Base-by-base conservation (phyloP, 192 early-diverging fungal genomes). In the Rhizophagus sp. region DNA sequence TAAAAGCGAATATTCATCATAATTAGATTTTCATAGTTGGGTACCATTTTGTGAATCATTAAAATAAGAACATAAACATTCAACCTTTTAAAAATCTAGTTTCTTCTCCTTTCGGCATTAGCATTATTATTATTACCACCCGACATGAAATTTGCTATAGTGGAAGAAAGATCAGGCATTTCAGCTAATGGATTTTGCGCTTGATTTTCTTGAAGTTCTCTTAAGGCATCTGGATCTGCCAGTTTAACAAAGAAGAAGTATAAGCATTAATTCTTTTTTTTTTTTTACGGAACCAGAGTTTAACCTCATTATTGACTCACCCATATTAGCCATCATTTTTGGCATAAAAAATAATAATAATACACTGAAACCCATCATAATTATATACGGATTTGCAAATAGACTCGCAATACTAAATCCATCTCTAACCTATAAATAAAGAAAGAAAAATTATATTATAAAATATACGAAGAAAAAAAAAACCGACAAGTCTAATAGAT, bases 341-440 rank as follows among this genome's bases (percentile, higher is more conserved):
- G 89, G 89, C 88, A 90, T 87, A 64, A 86, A 72, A 15, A 90
- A 83, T 49, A 90, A 78, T 74, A 89, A 85, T 13, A 89, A 2
- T 8, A 78, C 86, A 84, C 88, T 88, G 52, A 88, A 75, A 22
- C 88, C 89, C 83, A 89, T 86, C 87, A 90, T 88, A 64, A 90
- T 80, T 80, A 90, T 84, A 86, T 89, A 88, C 10, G 89, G 89
- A 81, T 90, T 90, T 63, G 85, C 84, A 57, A 90, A 86, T 70
- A 90, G 76, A 22, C 83, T 83, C 73, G 84, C 79, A 30, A 88
- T 47, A 61, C 87, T 88, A 75, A 90, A 90, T 11, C 85, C 85
- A 83, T 90, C 85, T 39, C 86, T 85, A 80, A 83, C 78, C 89
- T 90, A 70, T 69, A 17, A 68, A 12, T 10, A 41, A 41, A 41